Base-by-base conservation (phyloP, 257 asterid species). In the Ophiorrhiza pumila region DNA sequence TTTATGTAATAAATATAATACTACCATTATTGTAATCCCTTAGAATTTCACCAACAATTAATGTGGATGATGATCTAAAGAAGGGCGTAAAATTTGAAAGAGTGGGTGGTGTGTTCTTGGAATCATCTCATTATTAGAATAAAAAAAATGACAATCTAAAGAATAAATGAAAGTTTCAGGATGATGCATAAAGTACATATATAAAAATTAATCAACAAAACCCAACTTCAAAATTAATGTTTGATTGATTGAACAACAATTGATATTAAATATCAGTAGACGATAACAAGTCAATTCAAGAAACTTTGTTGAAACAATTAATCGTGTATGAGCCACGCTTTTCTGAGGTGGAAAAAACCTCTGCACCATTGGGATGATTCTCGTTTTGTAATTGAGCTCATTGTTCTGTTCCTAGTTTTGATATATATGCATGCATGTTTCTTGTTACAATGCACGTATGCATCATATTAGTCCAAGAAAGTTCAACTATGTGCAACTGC, bases 321-420 rank as follows among this genome's bases (percentile, higher is more conserved):
- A 60, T 32, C 59, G 64, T 57, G 68, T 69, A 27, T 58, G 31
- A 56, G 41, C 76, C 78, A 62, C 57, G 25, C 71, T 69, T 63
- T n/a, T 27, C 67, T 72, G 76, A 80, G 49, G 81, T 62, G 61
- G 62, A 65, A 7, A 46, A 76, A 61, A 53, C 18, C 4, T 57
- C n/a, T 42, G 14, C 11, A n/a, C 52, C 45, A 43, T 12, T 12
- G 4, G 22, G 39, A 69, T 69, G 46, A 41, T 64, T 39, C 69
- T 64, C 39, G 20, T 35, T 62, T 62, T 8, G 4, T 37, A 63
- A 22, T 63, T 43, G 37, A 37, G 31, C 22, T 68, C 13, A n/a
- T 46, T 31, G 71, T 46, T 67, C 25, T 46, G 14, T 37, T 60
- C 23, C 67, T 37, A 55, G 39, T 46, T n/a, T n/a, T n/a, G n/a